Evolutionary conservation across 2,329 filamentous ascomycete genomes (phyloP).

Genomic region (Sclerotinia minor): DNA sequence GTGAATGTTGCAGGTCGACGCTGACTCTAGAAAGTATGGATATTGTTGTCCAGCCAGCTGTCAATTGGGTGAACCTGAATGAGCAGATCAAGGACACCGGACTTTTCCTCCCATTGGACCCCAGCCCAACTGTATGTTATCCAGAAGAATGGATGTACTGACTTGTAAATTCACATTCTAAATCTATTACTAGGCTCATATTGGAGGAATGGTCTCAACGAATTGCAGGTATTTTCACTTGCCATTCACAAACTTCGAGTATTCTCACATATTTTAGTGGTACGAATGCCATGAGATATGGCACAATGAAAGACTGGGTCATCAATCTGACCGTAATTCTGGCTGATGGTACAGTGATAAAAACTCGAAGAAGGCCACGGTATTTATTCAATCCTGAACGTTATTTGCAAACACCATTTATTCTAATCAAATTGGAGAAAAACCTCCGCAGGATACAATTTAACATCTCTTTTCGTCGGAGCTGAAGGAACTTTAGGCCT

Average conservation of each 20-base stretch:
- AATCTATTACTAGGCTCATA: conserved; percentile 54
- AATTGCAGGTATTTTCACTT: conserved; percentile 51
- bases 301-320: conserved; percentile 87
- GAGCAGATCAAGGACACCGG: conserved; percentile 65
- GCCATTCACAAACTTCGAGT: not conserved
- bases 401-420: not conserved
- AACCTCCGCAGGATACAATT: conserved; percentile 78
- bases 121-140: conserved; percentile 50
- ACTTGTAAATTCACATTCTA: not conserved
- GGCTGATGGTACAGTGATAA: conserved; percentile 75
- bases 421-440: conserved; percentile 48
- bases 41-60: conserved; percentile 82
- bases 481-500: conserved; percentile 79
- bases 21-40: conserved; percentile 60
- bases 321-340: conserved; percentile 79
- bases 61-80: conserved; percentile 87
- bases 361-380: conserved; percentile 70
- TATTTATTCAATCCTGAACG: not conserved
- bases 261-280: conserved; percentile 49
- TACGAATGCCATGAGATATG: conserved; percentile 77
- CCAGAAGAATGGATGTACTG: no score
- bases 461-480: conserved; percentile 76
- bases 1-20: no score
- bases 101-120: conserved; percentile 88
- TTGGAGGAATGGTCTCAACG: conserved; percentile 80